Base-by-base conservation (phyloP, 805 yeast genomes). In the Priceomyces carsonii region DNA sequence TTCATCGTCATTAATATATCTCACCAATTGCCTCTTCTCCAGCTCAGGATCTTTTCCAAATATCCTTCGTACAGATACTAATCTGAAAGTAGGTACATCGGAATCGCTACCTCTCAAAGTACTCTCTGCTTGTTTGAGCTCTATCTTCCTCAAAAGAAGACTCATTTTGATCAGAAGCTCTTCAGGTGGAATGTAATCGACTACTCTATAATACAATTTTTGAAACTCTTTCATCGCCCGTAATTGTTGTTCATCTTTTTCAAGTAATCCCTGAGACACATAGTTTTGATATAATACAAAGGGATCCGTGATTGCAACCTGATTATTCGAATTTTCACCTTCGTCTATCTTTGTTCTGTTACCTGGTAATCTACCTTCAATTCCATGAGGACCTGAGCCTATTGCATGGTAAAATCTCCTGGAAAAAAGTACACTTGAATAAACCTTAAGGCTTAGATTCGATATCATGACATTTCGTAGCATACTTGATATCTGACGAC, bases 211-310 rank as follows among this genome's bases (percentile, higher is more conserved):
- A 48, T 79, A 81, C 9, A 79, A 59, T 46, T 73, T 78, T 43
- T 78, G 89, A 42, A 80, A 73, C 55, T 78, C 82, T 20, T 73
- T 69, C 48, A 80, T 82, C 1, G 76, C 77, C 24, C 86, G 59
- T n/a, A 76, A 59, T 51, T 79, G 90, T n/a, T 64, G 63, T 15
- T 68, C 74, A 48, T 84, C 89, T 17, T 69, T 66, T 33, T 68
- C 59, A 6, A 83, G 55, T 2, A 71, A 38, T 2, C 86, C 86
- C 29, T 66, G 61, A 1, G 62, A 48, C 1, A 82, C 71, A 35
- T 75, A 70, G 40, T 69, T 70, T 41, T 74, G 75, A 47, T 84
- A 83, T 2, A 82, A 45, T 4, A 69, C 42, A 27, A 73, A 69
- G 0, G 90, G 89, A 51, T 83, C 90, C 0, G 89, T 82, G 18